These are phyloP conservation scores for Carpinus viminea DNA, from an alignment of 306 rosid genomes.

Conservation along the genomic window DNA sequence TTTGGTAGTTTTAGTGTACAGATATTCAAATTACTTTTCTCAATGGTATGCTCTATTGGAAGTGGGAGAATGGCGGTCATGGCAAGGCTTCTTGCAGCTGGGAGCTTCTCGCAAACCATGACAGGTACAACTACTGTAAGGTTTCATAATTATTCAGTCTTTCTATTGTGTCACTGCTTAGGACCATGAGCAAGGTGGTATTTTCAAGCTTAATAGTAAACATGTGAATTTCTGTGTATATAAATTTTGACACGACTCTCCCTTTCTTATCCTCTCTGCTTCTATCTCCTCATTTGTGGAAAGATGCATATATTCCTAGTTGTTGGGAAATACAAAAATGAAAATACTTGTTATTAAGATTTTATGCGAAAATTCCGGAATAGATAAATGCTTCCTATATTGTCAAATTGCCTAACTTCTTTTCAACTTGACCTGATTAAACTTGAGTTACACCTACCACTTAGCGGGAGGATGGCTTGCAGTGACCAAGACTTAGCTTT, in stretches of 20 bases:
- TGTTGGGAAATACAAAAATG: background rate
- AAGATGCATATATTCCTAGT: background rate
- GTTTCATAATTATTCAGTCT: slow-evolving; percentile 3
- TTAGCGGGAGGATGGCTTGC: background rate
- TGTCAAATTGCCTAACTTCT: background rate
- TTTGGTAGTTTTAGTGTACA: slow-evolving; percentile 1
- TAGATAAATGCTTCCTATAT: background rate
- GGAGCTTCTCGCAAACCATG: slow-evolving; percentile 48
- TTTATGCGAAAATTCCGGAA: background rate
- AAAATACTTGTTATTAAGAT: background rate
- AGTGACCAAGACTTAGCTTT: background rate
- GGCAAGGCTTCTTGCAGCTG: slow-evolving; percentile 74
- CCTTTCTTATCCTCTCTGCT: background rate
- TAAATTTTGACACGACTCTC: background rate
- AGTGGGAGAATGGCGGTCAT: slow-evolving; percentile 82
- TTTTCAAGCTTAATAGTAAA: background rate
- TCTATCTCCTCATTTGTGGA: background rate
- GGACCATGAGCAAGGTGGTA: background rate
- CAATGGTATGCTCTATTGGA: slow-evolving; percentile 71
- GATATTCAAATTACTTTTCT: slow-evolving; percentile 11
- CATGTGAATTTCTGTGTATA: background rate
- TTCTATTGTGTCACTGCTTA: background rate
- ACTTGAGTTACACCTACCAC: background rate
- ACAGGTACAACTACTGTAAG: slow-evolving; percentile 45
- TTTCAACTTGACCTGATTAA: background rate